Conservation (phyloP, 2,329 filamentous ascomycete species). For the Calcarisporium arbuscula region DNA sequence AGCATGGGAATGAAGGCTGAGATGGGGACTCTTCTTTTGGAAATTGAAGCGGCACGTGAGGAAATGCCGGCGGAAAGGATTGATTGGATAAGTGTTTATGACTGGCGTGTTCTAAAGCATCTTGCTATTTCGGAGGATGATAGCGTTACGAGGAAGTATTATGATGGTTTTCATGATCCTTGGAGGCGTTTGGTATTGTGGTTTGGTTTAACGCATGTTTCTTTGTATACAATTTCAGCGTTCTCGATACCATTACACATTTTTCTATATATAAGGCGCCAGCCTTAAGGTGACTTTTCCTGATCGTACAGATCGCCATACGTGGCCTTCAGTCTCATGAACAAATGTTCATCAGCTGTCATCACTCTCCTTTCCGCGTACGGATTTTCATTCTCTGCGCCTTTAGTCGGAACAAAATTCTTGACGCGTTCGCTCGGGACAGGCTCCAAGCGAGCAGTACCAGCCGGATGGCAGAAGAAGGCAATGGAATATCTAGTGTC, state of each 20-base stretch:
- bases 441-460: conserved; percentile 43
- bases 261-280: no score
- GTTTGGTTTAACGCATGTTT: conserved; percentile 33
- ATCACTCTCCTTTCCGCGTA: conserved; percentile 49
- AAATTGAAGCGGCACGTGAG: conserved; percentile 24
- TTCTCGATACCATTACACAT: no score
- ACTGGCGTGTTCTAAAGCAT: conserved; percentile 39
- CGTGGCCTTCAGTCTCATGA: conserved; percentile 53
- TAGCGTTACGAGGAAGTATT: conserved; percentile 22
- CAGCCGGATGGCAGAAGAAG: conserved; percentile 61
- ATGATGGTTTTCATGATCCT: conserved; percentile 29
- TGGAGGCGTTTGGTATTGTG: conserved; percentile 40
- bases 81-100: conserved; percentile 36
- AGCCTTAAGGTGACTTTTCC: conserved; percentile 18
- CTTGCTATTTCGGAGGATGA: conserved; percentile 33
- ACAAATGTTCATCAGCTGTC: conserved; percentile 58
- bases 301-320: conserved; percentile 51
- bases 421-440: conserved; percentile 56
- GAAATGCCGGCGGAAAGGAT: conserved; percentile 19
- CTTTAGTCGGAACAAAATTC: conserved; percentile 28
- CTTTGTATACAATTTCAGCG: no score
- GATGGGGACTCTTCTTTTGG: conserved; percentile 25
- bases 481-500: conserved; percentile 59
- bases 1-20: conserved; percentile 22
- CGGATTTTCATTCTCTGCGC: conserved; percentile 32